Percentiles rank a stretch among this genome's conserved stretches.
phyloP scores from a whole-genome alignment of 495 filamentous ascomycete genomes.

The Trichoderma reesei region DNA sequence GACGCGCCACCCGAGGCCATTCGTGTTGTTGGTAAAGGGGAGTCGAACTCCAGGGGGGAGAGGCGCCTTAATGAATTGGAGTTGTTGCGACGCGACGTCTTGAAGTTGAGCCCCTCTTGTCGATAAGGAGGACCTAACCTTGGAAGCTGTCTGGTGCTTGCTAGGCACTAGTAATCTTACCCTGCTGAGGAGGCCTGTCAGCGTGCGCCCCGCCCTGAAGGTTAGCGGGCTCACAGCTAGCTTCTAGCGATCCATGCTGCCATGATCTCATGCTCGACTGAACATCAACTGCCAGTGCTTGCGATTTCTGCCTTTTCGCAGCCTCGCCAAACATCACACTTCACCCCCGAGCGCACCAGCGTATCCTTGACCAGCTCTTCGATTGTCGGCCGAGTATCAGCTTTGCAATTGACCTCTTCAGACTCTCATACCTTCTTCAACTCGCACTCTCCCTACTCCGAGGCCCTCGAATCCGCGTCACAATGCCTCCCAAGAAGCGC shows the following conservation, averaged over 20 bases:
- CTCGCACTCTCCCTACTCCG: too few relatives aligned
- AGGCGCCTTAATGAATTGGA: neutral
- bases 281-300: neutral
- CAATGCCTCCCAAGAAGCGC: conserved; percentile 72
- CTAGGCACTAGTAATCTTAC: too few relatives aligned
- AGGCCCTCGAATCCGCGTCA: neutral
- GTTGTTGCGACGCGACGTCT: neutral
- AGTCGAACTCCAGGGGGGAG: neutral
- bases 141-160: too few relatives aligned
- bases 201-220: too few relatives aligned
- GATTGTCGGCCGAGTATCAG: too few relatives aligned
- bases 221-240: neutral
- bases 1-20: neutral
- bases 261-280: too few relatives aligned
- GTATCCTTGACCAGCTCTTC: too few relatives aligned
- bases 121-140: too few relatives aligned
- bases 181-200: too few relatives aligned
- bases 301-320: too few relatives aligned
- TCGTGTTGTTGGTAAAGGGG: neutral
- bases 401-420: neutral
- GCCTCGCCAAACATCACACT: too few relatives aligned
- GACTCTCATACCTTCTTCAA: neutral
- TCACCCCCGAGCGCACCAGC: too few relatives aligned
- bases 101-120: neutral
- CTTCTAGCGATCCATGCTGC: neutral